phyloP scores from a whole-genome alignment of 768 basidiomycete species.

The Gloeopeniophorella convolvens region DNA sequence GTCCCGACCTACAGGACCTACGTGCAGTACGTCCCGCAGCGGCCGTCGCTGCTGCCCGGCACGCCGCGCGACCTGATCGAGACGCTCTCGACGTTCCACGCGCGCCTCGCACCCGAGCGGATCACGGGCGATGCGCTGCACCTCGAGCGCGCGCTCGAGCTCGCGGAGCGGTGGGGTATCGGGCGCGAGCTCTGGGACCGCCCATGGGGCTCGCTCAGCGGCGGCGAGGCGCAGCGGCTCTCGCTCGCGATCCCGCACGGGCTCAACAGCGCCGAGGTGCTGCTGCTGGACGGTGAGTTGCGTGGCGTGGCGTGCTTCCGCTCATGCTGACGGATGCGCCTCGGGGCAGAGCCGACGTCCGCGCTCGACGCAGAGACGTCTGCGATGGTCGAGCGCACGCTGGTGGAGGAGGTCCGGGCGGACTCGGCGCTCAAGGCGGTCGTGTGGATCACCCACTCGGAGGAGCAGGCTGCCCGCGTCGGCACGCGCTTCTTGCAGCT shows the following conservation, averaged over 20 bases:
- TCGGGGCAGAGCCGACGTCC: slow-evolving; percentile 90
- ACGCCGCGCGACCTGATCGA: slow-evolving; percentile 69
- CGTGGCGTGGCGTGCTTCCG: background rate
- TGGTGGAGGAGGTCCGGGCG: slow-evolving; percentile 46
- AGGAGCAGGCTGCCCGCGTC: slow-evolving; percentile 68
- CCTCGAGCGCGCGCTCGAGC: slow-evolving; percentile 33
- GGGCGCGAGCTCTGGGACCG: slow-evolving; percentile 68
- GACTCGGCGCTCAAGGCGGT: slow-evolving; percentile 58
- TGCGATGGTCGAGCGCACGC: slow-evolving; percentile 54
- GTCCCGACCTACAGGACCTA: slow-evolving; percentile 72
- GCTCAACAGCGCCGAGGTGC: slow-evolving; percentile 66
- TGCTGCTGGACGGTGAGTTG: slow-evolving; percentile 66
- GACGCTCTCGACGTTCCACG: slow-evolving; percentile 46
- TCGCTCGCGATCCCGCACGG: slow-evolving; percentile 70
- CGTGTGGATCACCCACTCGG: slow-evolving; percentile 86
- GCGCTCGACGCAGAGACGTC: slow-evolving; percentile 73
- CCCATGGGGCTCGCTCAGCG: slow-evolving; percentile 74
- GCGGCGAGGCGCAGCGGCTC: slow-evolving; percentile 84
- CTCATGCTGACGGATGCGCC: no score
- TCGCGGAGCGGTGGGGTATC: slow-evolving; percentile 63
- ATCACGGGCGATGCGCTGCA: slow-evolving; percentile 20
- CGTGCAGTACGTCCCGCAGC: slow-evolving; percentile 83
- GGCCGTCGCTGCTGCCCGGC: slow-evolving; percentile 79
- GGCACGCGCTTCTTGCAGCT: slow-evolving; percentile 60
- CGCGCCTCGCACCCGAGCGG: slow-evolving; percentile 31